Base-by-base conservation (phyloP, 129 eudicot species). In the Kitagawia praeruptora region DNA sequence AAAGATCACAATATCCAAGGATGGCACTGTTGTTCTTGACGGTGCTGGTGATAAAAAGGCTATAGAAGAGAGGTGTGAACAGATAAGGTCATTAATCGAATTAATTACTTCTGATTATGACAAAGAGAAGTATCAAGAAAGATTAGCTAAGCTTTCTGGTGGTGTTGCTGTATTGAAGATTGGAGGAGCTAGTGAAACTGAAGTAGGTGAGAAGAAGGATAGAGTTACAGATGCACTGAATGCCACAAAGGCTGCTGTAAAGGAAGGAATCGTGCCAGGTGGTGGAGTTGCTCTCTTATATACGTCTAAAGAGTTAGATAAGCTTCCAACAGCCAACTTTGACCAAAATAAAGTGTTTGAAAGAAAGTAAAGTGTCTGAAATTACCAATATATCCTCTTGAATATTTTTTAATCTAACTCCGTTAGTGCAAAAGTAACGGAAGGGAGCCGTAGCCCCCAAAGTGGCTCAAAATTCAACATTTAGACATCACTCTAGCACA, bases 201-300 rank as follows among this genome's bases (percentile, higher is more conserved):
- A n/a, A n/a, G n/a, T n/a, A 76, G 80, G 94, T 69, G 98, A 93
- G 86, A 93, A 93, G 85, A 93, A 93, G 78, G 98, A 90, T 82
- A 87, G 97, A 78, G 96, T 89, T 58, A 91, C 96, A 67, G 96
- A 93, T 87, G 96, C 96, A 70, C 75, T 93, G 34, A 91, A 93
- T 84, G 94, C 98, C 84, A 93, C 98, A 28, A 91, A 91, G 81
- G 98, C 98, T 44, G 98, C 98, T 58, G 98, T 93, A 15, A 97
- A 90, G 47, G 98, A 93, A 83, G 98, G 98, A 78, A 91, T 93
- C 45, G 94, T 93, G 6, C 94, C 98, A 91, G 96, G 98, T 76
- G 98, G 98, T 38, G 97, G 98, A 70, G 94, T 90, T 75, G 98
- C 98, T 46, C 96, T 93, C 70, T 86, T 93, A 4, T 91, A 91